phyloP scores from a whole-genome alignment of 2,329 filamentous ascomycete genomes.

The Aaosphaeria pasadenensis region DNA sequence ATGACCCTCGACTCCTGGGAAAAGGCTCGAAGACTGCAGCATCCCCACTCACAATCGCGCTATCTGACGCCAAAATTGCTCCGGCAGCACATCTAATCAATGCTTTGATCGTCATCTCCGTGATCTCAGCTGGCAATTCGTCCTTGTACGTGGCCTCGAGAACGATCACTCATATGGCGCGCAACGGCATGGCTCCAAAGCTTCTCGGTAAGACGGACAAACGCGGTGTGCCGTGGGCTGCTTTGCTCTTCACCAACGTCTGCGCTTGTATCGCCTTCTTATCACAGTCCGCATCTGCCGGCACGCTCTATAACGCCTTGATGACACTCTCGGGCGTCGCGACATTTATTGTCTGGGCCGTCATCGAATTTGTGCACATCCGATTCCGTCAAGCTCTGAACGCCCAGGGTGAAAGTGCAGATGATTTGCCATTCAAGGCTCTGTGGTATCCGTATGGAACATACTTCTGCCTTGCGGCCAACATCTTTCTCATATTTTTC shows the following conservation, averaged over 20 bases:
- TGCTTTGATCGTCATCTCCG: conserved; percentile 13
- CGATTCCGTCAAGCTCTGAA: conserved; percentile 40
- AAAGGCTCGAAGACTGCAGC: conserved; percentile 23
- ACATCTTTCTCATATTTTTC: conserved; percentile 14
- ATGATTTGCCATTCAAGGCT: conserved; percentile 14
- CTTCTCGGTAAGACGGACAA: conserved; percentile 10
- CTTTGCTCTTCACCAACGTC: conserved; percentile 35
- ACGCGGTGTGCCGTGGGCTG: conserved; percentile 16
- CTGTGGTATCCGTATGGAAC: conserved; percentile 11
- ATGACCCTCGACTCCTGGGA: conserved; percentile 4
- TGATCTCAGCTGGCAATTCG: conserved; percentile 12
- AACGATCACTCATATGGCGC: conserved; percentile 13
- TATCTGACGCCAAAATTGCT: conserved; percentile 3
- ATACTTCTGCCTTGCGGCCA: conserved; percentile 11
- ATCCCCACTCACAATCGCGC: conserved; percentile 7
- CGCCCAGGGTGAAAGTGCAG: conserved; percentile 34
- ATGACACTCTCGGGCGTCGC: conserved; percentile 23
- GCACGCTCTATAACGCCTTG: conserved; percentile 9
- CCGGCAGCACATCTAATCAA: conserved; percentile 13
- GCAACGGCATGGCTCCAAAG: conserved; percentile 9
- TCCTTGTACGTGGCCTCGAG: conserved; percentile 12
- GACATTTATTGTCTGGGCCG: conserved; percentile 38
- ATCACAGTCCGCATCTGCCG: conserved; percentile 15
- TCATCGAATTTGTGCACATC: conserved; percentile 42
- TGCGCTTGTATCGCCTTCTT: conserved; percentile 36